Evolutionary conservation across 441 rosid species (phyloP), one percentile per base, ranked within the genome.

Genomic region (Melastoma candidum): DNA sequence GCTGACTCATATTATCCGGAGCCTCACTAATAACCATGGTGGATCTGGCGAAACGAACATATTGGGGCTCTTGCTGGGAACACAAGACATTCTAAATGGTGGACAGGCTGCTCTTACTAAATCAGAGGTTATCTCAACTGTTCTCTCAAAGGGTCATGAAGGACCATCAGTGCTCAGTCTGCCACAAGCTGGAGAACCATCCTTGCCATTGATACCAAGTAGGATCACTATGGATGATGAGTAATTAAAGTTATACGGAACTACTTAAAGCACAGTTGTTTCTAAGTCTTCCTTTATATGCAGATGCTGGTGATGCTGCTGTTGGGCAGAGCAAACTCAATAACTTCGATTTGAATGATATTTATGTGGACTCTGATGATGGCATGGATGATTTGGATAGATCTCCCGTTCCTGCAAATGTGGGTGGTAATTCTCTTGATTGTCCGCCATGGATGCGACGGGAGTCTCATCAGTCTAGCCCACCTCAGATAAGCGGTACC

Each of bases 291-390:
- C 62, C 66, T 12, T 29, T 49, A 7, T 71, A 54, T 65, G 62
- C 70, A 26, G 69, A 71, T 63, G 70, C 67, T 29, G 54, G 45
- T 64, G 72, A 78, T 59, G 67, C 64, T 54, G 39, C 71, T 26
- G 69, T 61, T 3, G 79, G 77, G 49, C 81, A 58, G 61, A 71
- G 56, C 61, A 89, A 78, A 77, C 61, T 76, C 67, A 89, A 84
- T 74, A 86, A 79, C 70, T 93, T 93, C 72, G 96, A 93, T 76
- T 77, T 93, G 72, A 93, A 89, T 71, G 90, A 89, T 64, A 62
- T 71, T 44, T 93, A 81, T 55, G 59, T 89, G 47, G 95, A 93
- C 73, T 84, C 81, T 1, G 93, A 86, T 72, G 89, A 84, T 70
- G 86, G 87, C 57, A 71, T 74, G 49, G 95, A 83, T 57, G 84